Percentiles rank a stretch among this genome's conserved stretches.
These are phyloP conservation scores for Zymoseptoria passerinii DNA, from an alignment of 2,329 filamentous ascomycete species.

Conservation along the genomic window DNA sequence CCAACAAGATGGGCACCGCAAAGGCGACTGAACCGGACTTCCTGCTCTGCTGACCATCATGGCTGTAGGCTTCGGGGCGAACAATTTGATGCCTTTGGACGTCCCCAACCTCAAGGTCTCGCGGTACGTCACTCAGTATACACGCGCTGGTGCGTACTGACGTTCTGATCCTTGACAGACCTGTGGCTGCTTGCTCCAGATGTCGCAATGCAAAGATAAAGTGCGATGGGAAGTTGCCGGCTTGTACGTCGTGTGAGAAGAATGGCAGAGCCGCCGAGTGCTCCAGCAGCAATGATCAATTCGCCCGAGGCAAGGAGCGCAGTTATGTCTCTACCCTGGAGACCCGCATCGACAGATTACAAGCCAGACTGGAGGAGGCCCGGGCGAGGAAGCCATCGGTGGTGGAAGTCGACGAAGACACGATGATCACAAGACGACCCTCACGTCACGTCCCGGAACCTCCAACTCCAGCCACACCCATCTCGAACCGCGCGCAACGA, in stretches of 20 bases:
- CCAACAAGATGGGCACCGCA: neutral
- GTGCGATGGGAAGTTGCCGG: slow-evolving; percentile 93
- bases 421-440: slow-evolving; percentile 43
- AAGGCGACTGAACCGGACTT: neutral
- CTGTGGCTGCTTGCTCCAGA: slow-evolving; percentile 57
- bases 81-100: slow-evolving; percentile 38
- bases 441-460: slow-evolving; percentile 22
- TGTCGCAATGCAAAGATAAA: slow-evolving; percentile 92
- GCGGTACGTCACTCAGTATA: slow-evolving; percentile 49
- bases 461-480: slow-evolving; percentile 15
- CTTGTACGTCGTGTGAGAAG: slow-evolving; percentile 91
- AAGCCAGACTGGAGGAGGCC: slow-evolving; percentile 59
- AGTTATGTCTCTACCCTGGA: slow-evolving; percentile 97
- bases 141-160: slow-evolving; percentile 2
- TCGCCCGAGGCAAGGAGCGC: slow-evolving; percentile 87
- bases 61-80: slow-evolving; percentile 20
- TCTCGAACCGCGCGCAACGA: slow-evolving; percentile 31
- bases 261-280: slow-evolving; percentile 80
- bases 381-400: slow-evolving; percentile 66
- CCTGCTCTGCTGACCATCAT: slow-evolving; percentile 7
- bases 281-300: slow-evolving; percentile 91
- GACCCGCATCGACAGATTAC: slow-evolving; percentile 77
- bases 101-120: slow-evolving; percentile 63
- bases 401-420: slow-evolving; percentile 53
- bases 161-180: slow-evolving; percentile 5